Evolutionary conservation across 352 stramenopile genomes (phyloP).

Genomic region (Globisporangium acanthophoron): DNA sequence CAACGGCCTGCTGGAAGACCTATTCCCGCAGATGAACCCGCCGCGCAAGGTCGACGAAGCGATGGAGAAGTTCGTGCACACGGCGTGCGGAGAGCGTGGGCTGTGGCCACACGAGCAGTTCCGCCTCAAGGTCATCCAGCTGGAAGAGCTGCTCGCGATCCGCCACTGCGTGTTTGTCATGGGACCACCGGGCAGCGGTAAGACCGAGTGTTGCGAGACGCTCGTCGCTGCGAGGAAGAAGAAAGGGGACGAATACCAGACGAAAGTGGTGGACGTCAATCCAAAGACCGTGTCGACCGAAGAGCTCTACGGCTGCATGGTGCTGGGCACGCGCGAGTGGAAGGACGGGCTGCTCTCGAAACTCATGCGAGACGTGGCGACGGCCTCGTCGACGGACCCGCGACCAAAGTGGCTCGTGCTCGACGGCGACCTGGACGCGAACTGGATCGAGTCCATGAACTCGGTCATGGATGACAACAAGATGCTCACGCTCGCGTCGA

Average conservation of each 20-base stretch:
- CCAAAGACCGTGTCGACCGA: conserved; percentile 95
- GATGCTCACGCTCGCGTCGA: conserved; percentile 88
- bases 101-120: conserved; percentile 92
- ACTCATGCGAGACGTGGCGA: conserved; percentile 90
- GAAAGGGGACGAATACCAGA: conserved; percentile 55
- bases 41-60: conserved; percentile 83
- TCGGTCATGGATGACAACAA: conserved; percentile 90
- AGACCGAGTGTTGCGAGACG: conserved; percentile 92
- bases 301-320: conserved; percentile 96
- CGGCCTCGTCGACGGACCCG: conserved; percentile 46
- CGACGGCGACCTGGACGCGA: conserved; percentile 87
- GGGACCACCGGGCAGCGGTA: conserved; percentile 89
- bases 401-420: conserved; percentile 94
- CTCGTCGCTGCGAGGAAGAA: conserved; percentile 78
- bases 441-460: conserved; percentile 91
- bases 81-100: conserved; percentile 85
- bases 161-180: conserved; percentile 96
- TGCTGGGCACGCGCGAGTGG: conserved; percentile 92
- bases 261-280: conserved; percentile 88
- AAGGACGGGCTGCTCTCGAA: conserved; percentile 94
- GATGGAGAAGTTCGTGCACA: conserved; percentile 88
- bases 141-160: conserved; percentile 92
- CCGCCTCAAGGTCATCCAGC: conserved; percentile 92
- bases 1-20: conserved; percentile 88
- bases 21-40: conserved; percentile 91